Evolutionary conservation across 2,329 filamentous ascomycete genomes (phyloP), one percentile per base, ranked within the genome.

Genomic region (Alternaria ventricosa): DNA sequence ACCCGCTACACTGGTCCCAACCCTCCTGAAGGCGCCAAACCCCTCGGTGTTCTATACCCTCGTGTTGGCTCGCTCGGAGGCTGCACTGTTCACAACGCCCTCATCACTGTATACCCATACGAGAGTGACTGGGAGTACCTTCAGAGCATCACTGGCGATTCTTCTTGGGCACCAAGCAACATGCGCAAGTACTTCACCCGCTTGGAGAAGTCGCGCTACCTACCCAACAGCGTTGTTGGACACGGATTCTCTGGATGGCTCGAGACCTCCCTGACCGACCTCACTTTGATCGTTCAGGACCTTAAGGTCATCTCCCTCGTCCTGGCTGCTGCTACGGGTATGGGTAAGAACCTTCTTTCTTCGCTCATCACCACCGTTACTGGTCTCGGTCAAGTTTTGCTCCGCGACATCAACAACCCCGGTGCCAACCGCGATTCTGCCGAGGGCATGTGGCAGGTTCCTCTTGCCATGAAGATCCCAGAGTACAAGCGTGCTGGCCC

Each of bases 241-340:
- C 88, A 90, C 69, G 87, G 88, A 12, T 86, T 81, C 66, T 71
- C 80, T 28, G 87, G 87, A 23, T 89, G 87, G 87, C 81, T 88
- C 15, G 76, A 78, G 51, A 87, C 84, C 0, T 83, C 83, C 61
- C 70, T 83, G 6, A 84, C 86, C 0, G 82, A 85, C 11, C 71
- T 88, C 33, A 81, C 75, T 11, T 78, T 88, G 27, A 82, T 86
- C 3, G 75, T 85, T 3, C 75, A 82, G 23, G 87, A 89, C 65
- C 77, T 82, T 3, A 85, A 87, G 70, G 79, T 89, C 5, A 71
- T 87, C 13, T 85, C 83, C 23, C 69, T 87, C 43, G 76, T 87
- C 18, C 67, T 84, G 4, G 83, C 85, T 4, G 85, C 83, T 36
- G 84, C 84, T 4, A 83, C 82, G 10, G 85, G 83, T 1, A 81